phyloP scores from a whole-genome alignment of 148 eudicot genomes.

The Rhododendron mucronatum region DNA sequence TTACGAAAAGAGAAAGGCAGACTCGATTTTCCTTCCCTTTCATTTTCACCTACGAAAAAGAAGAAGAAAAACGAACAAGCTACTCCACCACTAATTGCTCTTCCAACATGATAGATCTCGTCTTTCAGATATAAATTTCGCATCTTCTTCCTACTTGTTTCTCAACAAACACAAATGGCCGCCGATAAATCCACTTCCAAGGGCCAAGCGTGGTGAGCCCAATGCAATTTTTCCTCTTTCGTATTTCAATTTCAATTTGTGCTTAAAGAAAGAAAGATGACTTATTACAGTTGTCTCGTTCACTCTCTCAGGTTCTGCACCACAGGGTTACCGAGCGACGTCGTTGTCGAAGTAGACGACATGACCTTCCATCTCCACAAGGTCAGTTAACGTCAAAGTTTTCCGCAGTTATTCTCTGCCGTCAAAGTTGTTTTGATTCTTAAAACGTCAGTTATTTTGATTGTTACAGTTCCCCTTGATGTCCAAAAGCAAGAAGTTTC shows the following conservation, averaged over 20 bases:
- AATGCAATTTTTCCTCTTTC: neutral
- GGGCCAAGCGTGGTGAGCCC: constrained; percentile 69
- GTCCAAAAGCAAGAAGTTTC: constrained; percentile 78
- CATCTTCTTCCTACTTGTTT: neutral
- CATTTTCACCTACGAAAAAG: neutral
- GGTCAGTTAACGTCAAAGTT: constrained; percentile 22
- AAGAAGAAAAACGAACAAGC: neutral
- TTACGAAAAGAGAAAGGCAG: neutral
- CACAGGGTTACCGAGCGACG: constrained; percentile 74
- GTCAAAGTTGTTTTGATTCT: neutral
- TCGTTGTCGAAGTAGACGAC: constrained; percentile 64
- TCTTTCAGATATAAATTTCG: neutral
- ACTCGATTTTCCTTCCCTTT: neutral
- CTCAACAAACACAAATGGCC: constrained; percentile 30
- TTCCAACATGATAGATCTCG: neutral
- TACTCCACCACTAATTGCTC: neutral
- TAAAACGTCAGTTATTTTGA: neutral
- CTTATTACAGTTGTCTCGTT: no score
- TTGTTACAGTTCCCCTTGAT: constrained; percentile 80
- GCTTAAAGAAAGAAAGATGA: neutral
- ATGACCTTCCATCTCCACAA: constrained; percentile 93
- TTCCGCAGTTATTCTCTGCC: neutral
- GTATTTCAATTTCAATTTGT: neutral
- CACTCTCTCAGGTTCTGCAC: constrained; percentile 62
- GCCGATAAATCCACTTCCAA: constrained; percentile 49